Conservation (phyloP, 164 flowering plant genomes). For the Litsea cubeba region DNA sequence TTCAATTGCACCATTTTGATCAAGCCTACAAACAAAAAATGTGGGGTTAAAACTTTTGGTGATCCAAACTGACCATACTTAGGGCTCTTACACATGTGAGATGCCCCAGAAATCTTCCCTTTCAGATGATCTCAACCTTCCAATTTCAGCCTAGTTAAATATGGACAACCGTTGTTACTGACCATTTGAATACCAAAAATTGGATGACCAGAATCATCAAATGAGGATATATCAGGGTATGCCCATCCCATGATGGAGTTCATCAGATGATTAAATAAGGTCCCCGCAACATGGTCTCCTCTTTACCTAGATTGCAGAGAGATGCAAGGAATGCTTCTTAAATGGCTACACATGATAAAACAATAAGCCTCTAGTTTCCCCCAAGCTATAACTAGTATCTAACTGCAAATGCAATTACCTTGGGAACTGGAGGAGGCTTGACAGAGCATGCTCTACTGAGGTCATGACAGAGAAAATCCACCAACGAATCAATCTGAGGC, state of each 20-base stretch:
- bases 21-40: neutral
- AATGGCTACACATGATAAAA: neutral
- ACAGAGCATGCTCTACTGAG: conserved; percentile 66
- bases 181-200: neutral
- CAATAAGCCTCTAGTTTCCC: neutral
- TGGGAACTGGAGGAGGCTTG: conserved; percentile 79
- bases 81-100: neutral
- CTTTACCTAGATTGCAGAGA: neutral
- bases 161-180: neutral
- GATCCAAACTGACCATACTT: neutral
- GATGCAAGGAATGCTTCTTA: neutral
- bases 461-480: conserved; percentile 70
- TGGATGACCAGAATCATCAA: neutral
- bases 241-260: neutral
- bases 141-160: neutral
- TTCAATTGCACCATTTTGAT: neutral
- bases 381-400: neutral
- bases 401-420: conserved; percentile 38
- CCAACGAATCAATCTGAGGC: conserved; percentile 54
- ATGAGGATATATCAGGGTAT: neutral
- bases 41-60: neutral
- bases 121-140: neutral
- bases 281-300: neutral
- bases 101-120: neutral
- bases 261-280: neutral